phyloP scores from a whole-genome alignment of 805 yeast species.

The Candida arabinofermentans region DNA sequence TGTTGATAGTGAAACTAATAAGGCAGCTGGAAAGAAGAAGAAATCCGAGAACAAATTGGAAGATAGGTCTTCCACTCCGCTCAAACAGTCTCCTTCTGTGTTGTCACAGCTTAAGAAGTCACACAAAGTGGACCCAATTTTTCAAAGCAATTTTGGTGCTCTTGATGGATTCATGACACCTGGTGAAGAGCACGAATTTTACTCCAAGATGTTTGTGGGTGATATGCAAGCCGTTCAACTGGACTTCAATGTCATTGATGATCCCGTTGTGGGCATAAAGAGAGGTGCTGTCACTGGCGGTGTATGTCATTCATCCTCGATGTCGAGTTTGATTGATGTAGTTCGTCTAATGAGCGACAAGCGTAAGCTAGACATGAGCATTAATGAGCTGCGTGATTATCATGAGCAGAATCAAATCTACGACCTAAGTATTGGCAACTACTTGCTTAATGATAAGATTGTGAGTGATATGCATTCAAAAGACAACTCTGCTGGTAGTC shows the following conservation, averaged over 20 bases:
- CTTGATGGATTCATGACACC: slow-evolving; percentile 39
- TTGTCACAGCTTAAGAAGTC: slow-evolving; percentile 4
- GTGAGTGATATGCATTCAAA: slow-evolving; percentile 2
- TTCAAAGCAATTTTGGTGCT: slow-evolving; percentile 19
- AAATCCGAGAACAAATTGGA: not conserved
- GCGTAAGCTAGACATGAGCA: slow-evolving; percentile 9
- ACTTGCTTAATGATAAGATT: slow-evolving; percentile 10
- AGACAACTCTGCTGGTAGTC: not conserved
- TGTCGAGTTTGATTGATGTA: slow-evolving; percentile 17
- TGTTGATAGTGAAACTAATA: too few species aligned
- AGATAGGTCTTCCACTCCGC: not conserved
- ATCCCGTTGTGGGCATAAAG: slow-evolving; percentile 21
- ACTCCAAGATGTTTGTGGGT: slow-evolving; percentile 33
- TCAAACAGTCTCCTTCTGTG: not conserved
- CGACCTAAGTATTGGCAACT: slow-evolving; percentile 11
- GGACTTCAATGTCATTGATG: slow-evolving; percentile 17
- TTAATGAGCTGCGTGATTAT: slow-evolving; percentile 13
- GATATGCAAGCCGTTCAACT: slow-evolving; percentile 33
- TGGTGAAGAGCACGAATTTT: slow-evolving; percentile 37
- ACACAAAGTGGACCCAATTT: slow-evolving; percentile 17
- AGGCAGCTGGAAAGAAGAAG: too few species aligned
- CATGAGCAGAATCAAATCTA: slow-evolving; percentile 12
- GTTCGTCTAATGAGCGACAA: slow-evolving; percentile 6
- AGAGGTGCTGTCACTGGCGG: slow-evolving; percentile 16
- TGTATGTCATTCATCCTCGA: slow-evolving; percentile 22